These are phyloP conservation scores for Hypoxylon crocopeplum DNA, from an alignment of 495 filamentous ascomycete genomes.

Conservation along the genomic window DNA sequence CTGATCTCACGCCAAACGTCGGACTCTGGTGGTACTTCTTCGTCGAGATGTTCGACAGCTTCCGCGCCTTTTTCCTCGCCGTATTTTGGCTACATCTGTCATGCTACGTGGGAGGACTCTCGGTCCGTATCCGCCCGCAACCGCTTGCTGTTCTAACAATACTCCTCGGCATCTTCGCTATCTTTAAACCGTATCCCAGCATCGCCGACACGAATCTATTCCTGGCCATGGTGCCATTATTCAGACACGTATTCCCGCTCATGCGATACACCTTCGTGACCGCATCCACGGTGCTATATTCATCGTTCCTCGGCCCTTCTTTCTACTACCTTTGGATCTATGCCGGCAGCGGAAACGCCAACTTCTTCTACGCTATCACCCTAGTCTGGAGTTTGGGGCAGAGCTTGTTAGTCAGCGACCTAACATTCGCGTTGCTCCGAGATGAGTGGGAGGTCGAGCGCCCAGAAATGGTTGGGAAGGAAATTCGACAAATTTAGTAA, in stretches of 20 bases:
- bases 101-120: constrained; percentile 84
- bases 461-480: constrained; percentile 86
- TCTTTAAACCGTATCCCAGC: constrained; percentile 96
- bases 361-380: constrained; percentile 99
- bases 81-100: constrained; percentile 97
- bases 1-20: constrained; percentile 92
- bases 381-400: constrained; percentile 93
- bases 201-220: constrained; percentile 87
- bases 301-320: constrained; percentile 85
- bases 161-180: constrained; percentile 82
- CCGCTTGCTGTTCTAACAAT: constrained; percentile 84
- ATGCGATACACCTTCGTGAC: constrained; percentile 94
- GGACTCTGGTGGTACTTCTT: constrained; percentile 99
- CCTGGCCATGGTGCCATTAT: constrained; percentile 82
- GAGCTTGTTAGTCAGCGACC: constrained; percentile 78
- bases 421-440: constrained; percentile 83
- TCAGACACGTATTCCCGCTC: constrained; percentile 90
- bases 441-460: constrained; percentile 95
- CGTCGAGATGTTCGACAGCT: constrained; percentile 99
- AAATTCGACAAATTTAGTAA: constrained; percentile 80
- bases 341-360: constrained; percentile 95
- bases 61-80: constrained; percentile 94
- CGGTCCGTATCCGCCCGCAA: constrained; percentile 78
- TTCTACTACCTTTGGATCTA: constrained; percentile 99
- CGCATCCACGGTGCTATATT: constrained; percentile 80